Evolutionary conservation across 495 filamentous ascomycete species (phyloP).

Genomic region (Cladorrhinum samala): DNA sequence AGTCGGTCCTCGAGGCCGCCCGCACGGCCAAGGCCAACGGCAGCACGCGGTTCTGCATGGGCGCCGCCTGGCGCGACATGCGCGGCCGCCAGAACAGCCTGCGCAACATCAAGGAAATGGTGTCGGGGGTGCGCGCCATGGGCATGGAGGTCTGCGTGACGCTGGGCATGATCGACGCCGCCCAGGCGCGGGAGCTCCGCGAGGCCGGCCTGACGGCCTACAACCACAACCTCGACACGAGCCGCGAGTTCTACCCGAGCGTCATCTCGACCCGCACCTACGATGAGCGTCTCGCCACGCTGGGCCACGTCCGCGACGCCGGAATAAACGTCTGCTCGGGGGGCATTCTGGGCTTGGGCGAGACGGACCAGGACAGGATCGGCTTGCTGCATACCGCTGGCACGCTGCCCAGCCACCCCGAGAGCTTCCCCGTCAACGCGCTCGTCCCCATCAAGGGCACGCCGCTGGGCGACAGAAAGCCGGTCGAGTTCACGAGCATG

Average conservation of each 20-base stretch:
- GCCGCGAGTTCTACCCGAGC: constrained; percentile 74
- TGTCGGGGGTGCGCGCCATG: constrained; percentile 67
- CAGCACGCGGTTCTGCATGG: constrained; percentile 86
- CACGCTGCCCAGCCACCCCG: constrained; percentile 69
- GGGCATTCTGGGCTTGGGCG: constrained; percentile 74
- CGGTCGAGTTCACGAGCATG: constrained; percentile 62
- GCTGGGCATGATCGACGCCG: constrained; percentile 75
- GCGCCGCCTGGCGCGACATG: constrained; percentile 88
- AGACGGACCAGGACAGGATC: constrained; percentile 66
- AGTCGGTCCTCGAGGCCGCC: constrained; percentile 69
- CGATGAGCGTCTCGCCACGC: constrained; percentile 72
- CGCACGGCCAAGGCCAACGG: constrained; percentile 71
- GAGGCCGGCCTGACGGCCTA: constrained; percentile 81
- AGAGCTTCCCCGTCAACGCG: constrained; percentile 80
- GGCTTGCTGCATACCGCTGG: constrained; percentile 72
- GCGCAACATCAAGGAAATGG: constrained; percentile 74
- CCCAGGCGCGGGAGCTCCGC: constrained; percentile 70
- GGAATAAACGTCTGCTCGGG: constrained; percentile 83
- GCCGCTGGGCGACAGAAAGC: constrained; percentile 60
- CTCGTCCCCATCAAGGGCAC: constrained; percentile 83
- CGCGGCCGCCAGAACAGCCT: constrained; percentile 73
- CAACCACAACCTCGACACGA: constrained; percentile 86
- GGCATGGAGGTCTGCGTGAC: constrained; percentile 86
- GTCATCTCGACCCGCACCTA: constrained; percentile 77
- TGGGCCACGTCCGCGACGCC: constrained; percentile 68